Conservation (phyloP, 495 filamentous ascomycete species). For the Penicillium canariense region DNA sequence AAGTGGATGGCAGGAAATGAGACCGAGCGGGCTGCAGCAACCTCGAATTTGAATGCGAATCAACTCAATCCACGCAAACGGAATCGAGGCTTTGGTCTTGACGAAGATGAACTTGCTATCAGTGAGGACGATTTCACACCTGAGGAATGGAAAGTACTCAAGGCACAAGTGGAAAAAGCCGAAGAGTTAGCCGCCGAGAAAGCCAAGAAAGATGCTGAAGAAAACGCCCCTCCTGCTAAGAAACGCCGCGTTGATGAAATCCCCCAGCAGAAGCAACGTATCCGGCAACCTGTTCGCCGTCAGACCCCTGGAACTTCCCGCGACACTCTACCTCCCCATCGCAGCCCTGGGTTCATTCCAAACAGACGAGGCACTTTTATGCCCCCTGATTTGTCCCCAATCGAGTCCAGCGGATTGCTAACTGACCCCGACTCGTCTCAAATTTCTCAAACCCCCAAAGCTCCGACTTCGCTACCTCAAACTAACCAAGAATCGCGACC, state of each 20-base stretch:
- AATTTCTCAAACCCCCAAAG: not conserved
- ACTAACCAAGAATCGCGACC: not conserved
- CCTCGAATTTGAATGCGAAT: not conserved
- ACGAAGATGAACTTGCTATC: not conserved
- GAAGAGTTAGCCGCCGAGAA: not conserved
- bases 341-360: slow-evolving; percentile 6
- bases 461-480: not conserved
- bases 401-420: slow-evolving; percentile 9
- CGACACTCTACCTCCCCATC: not conserved
- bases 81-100: not conserved
- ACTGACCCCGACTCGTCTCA: not conserved
- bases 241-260: slow-evolving; percentile 7
- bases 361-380: slow-evolving; percentile 5
- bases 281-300: not conserved
- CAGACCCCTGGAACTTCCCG: not conserved
- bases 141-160: not conserved
- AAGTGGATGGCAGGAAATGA: too few species aligned
- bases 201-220: slow-evolving; percentile 24
- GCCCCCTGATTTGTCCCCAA: slow-evolving; percentile 4
- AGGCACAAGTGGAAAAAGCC: not conserved
- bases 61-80: not conserved
- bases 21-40: not conserved
- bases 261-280: not conserved
- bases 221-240: not conserved
- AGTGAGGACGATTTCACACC: not conserved